phyloP scores from a whole-genome alignment of 352 stramenopile species.

The Phytophthora aleatoria region DNA sequence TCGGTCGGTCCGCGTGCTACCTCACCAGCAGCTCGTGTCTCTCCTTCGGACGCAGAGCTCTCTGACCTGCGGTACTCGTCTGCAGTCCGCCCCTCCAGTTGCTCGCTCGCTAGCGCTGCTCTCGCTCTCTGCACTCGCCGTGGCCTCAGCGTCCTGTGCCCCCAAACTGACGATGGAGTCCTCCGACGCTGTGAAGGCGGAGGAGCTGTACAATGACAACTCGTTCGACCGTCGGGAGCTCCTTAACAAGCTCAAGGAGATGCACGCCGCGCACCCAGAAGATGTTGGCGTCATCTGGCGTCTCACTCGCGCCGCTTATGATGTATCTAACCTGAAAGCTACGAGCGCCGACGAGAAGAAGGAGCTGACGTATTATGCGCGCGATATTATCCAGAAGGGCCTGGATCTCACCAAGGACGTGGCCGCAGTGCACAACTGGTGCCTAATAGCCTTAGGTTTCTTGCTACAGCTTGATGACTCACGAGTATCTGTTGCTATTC shows the following conservation, averaged over 20 bases:
- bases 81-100: conserved; percentile 8
- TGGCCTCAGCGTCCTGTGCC: conserved; percentile 25
- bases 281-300: conserved; percentile 73
- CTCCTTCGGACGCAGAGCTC: conserved; percentile 10
- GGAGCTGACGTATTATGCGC: conserved; percentile 70
- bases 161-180: conserved; percentile 57
- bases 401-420: conserved; percentile 59
- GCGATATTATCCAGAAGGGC: conserved; percentile 61
- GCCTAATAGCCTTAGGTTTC: not conserved
- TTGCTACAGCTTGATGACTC: not conserved
- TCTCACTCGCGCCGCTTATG: conserved; percentile 65
- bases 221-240: conserved; percentile 74
- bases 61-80: conserved; percentile 8
- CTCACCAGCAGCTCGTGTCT: conserved; percentile 15
- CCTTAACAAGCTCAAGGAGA: conserved; percentile 62
- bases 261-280: conserved; percentile 55
- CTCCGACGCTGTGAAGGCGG: conserved; percentile 60
- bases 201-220: conserved; percentile 85
- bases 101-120: conserved; percentile 20
- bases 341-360: conserved; percentile 74
- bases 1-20: conserved; percentile 26
- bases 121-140: conserved; percentile 28
- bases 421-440: conserved; percentile 85
- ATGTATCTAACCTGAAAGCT: conserved; percentile 60
- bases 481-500: conserved; percentile 2